Evolutionary conservation across 2,329 filamentous ascomycete genomes (phyloP).

Genomic region (Orbilia ellipsospora): DNA sequence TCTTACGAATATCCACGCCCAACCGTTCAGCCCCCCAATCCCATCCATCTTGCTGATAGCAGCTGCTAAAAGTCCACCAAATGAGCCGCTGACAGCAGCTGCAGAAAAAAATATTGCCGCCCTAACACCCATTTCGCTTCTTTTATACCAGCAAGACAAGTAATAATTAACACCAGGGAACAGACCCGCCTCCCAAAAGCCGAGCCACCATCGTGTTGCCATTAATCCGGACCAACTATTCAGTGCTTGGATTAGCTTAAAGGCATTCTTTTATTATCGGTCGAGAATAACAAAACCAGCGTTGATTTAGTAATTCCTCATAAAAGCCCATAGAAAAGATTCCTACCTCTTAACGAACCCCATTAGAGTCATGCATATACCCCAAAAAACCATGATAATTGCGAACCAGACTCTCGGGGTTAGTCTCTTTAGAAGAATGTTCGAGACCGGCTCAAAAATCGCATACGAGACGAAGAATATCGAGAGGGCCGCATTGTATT

Average conservation of each 20-base stretch:
- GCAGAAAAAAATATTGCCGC: slow-evolving; percentile 75
- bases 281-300: no score
- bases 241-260: not conserved
- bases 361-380: slow-evolving; percentile 70
- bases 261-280: not conserved
- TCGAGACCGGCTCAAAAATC: slow-evolving; percentile 80
- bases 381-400: slow-evolving; percentile 76
- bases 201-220: slow-evolving; percentile 76
- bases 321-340: not conserved
- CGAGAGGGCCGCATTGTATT: slow-evolving; percentile 80
- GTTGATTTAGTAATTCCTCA: no score
- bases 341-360: slow-evolving; percentile 70
- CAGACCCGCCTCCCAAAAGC: slow-evolving; percentile 78
- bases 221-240: slow-evolving; percentile 70
- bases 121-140: slow-evolving; percentile 81
- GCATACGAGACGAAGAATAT: slow-evolving; percentile 91
- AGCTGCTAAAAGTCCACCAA: slow-evolving; percentile 79
- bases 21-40: slow-evolving; percentile 69
- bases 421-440: slow-evolving; percentile 80
- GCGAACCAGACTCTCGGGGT: slow-evolving; percentile 83
- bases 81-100: slow-evolving; percentile 80
- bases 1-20: slow-evolving; percentile 72
- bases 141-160: slow-evolving; percentile 84
- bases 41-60: slow-evolving; percentile 78
- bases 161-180: slow-evolving; percentile 84